Evolutionary conservation across 2,329 filamentous ascomycete genomes (phyloP).

Genomic region (Calonectria hawksworthii): DNA sequence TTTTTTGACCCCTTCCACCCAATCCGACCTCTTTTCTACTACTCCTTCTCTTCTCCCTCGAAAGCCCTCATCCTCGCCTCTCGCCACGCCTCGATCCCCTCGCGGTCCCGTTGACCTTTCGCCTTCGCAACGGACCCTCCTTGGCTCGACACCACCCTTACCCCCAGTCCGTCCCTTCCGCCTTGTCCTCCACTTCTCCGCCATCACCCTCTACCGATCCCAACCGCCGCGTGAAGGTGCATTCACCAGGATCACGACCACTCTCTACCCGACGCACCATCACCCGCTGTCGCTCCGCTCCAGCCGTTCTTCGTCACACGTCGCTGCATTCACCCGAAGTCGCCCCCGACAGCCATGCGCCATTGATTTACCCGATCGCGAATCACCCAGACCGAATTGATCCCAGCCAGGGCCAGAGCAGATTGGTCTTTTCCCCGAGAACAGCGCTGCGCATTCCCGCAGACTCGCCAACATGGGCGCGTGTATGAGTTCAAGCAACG

Average conservation of each 20-base stretch:
- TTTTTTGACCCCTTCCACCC: constrained; percentile 23
- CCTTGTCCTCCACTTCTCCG: constrained; percentile 34
- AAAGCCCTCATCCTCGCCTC: constrained; percentile 4
- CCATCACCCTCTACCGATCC: constrained; percentile 35
- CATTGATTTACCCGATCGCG: constrained; percentile 38
- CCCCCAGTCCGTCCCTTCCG: constrained; percentile 36
- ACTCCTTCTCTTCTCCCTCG: background rate
- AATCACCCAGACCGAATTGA: constrained; percentile 34
- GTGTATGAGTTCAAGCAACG: constrained; percentile 91
- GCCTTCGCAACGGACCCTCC: constrained; percentile 3
- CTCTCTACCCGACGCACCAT: background rate
- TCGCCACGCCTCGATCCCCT: constrained; percentile 7
- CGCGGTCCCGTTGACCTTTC: background rate
- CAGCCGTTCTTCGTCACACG: constrained; percentile 25
- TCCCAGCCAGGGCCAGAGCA: constrained; percentile 21
- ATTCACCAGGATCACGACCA: constrained; percentile 17
- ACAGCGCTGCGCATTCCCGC: constrained; percentile 32
- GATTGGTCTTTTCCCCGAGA: constrained; percentile 18
- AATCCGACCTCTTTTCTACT: background rate
- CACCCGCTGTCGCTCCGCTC: background rate
- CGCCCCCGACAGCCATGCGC: constrained; percentile 42
- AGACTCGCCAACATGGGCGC: constrained; percentile 79
- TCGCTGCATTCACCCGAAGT: constrained; percentile 31
- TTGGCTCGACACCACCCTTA: constrained; percentile 35
- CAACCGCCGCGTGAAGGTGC: constrained; percentile 23